phyloP scores from a whole-genome alignment of 225 moss, liverwort and hornwort genomes.

The Bryoerythrophyllum caledonicum region DNA sequence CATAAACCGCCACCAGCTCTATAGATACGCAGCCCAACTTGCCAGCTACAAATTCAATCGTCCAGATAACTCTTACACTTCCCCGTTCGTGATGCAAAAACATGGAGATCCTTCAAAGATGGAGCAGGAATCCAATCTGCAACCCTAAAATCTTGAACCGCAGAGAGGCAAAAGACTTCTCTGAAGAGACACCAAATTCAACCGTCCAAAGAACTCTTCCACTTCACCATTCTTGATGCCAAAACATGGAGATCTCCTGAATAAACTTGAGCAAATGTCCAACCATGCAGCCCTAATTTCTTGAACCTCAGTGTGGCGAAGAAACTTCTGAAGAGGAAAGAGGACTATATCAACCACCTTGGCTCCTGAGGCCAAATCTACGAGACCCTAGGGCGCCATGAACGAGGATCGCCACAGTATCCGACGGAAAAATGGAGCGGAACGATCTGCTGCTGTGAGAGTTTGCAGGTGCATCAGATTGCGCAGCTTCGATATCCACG shows the following conservation, averaged over 20 bases:
- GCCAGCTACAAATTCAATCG: too few species aligned
- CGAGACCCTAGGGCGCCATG: constrained; percentile 24
- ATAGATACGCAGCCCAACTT: neutral
- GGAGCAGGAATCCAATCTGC: too few species aligned
- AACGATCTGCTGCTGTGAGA: constrained; percentile 18
- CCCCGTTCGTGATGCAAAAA: too few species aligned
- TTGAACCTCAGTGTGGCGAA: too few species aligned
- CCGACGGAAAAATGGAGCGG: constrained; percentile 5
- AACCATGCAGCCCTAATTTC: too few species aligned
- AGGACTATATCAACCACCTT: constrained; percentile 1
- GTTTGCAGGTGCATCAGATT: constrained; percentile 1
- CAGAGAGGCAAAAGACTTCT: too few species aligned
- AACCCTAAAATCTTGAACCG: too few species aligned
- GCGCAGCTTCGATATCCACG: constrained; percentile 21
- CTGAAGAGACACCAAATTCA: neutral
- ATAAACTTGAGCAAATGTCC: too few species aligned
- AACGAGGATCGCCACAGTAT: constrained; percentile 11
- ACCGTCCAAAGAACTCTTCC: neutral
- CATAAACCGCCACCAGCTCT: neutral
- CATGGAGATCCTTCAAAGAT: too few species aligned
- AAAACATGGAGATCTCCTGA: neutral
- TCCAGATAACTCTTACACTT: too few species aligned
- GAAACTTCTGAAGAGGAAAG: too few species aligned
- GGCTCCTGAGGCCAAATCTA: constrained; percentile 18
- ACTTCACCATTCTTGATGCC: constrained; percentile 6